phyloP scores from a whole-genome alignment of 116 monocot genomes.

The Cymodocea nodosa region DNA sequence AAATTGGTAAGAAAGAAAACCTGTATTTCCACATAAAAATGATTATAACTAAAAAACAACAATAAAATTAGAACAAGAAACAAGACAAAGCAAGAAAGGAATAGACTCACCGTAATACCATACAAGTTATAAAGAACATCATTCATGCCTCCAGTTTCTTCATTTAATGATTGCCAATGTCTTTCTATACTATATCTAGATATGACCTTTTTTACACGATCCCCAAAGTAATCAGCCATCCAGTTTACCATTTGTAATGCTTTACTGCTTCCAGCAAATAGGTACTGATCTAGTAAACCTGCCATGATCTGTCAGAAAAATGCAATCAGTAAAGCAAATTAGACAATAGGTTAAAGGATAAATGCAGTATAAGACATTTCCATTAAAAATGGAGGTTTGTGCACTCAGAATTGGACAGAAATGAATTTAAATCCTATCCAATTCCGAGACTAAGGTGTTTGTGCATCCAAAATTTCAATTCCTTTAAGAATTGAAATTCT shows the following conservation, averaged over 20 bases:
- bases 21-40: too few species aligned
- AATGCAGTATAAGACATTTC: too few species aligned
- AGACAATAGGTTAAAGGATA: too few species aligned
- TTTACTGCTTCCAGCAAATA: slow-evolving; percentile 34
- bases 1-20: too few species aligned
- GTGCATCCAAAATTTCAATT: too few species aligned
- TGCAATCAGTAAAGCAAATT: not conserved
- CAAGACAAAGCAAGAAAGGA: not conserved
- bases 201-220: slow-evolving; percentile 91
- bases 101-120: slow-evolving; percentile 56
- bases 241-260: slow-evolving; percentile 61
- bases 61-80: too few species aligned
- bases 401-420: too few species aligned
- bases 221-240: slow-evolving; percentile 93
- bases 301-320: slow-evolving; percentile 56
- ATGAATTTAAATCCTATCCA: too few species aligned
- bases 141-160: slow-evolving; percentile 99
- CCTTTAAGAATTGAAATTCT: too few species aligned
- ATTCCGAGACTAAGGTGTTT: too few species aligned
- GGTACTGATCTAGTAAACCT: slow-evolving; percentile 85
- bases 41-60: too few species aligned
- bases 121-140: slow-evolving; percentile 90
- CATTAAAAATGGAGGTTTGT: too few species aligned
- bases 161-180: slow-evolving; percentile 82
- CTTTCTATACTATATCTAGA: slow-evolving; percentile 74